Evolutionary conservation across 2,329 filamentous ascomycete genomes (phyloP), one percentile per base, ranked within the genome.

Genomic region (Alternaria longipes): DNA sequence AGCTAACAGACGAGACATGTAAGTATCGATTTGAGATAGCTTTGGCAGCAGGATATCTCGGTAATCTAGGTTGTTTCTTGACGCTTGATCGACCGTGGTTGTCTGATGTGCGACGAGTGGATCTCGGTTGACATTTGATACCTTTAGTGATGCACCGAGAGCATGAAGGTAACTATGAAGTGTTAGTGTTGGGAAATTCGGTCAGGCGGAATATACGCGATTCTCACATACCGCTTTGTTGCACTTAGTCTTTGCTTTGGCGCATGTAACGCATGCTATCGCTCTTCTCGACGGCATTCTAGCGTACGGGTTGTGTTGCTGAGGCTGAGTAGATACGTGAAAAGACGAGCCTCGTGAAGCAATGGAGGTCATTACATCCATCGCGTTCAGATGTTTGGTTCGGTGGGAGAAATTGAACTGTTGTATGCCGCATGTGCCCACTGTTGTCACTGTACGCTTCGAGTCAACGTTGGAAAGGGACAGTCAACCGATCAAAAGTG

Each of bases 221-320:
- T 42, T 20, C 40, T 61, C 69, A 60, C 74, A 56, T 60, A 77
- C 76, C 59, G 68, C 69, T 67, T 77, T 79, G 55, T 79, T 75
- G 57, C 76, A 78, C 64, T 78, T 76, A 8, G 76, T 78, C 63
- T 79, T 79, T 46, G 76, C 76, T 63, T 77, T 79, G 26, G 76
- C 76, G 60, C 76, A 79, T 58, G 76, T 75, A 4, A 77, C 76
- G 65, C 76, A 79, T 51, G 76, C 75, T 54, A 79, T 79, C n/a
- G 75, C 72, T 70, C 76, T 68, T 60, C 75, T 67, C 45, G 74
- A 68, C 7, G 75, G 64, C 56, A 73, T 75, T 50, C 71, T 72
- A 18, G 72, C 65, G 53, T 78, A 78, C 1, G 72, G 74, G 42
- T 74, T 74, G 58, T 63, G 61, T 16, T 56, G 49, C 36, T 64